Evolutionary conservation across 2,329 filamentous ascomycete genomes (phyloP).

Genomic region (Fusarium solani-melongenae): DNA sequence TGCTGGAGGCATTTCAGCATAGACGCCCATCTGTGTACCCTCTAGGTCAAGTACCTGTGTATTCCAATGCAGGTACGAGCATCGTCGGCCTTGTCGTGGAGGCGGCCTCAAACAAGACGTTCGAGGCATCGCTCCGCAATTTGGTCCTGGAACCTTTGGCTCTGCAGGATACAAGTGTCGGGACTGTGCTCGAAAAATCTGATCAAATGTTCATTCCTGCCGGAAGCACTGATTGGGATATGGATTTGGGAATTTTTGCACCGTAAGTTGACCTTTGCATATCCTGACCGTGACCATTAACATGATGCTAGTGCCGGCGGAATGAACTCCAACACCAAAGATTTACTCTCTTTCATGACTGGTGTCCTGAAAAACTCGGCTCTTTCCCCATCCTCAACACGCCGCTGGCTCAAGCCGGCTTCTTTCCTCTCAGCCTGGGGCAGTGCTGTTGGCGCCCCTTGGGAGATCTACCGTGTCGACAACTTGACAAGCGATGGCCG

Average conservation of each 20-base stretch:
- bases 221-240: neutral
- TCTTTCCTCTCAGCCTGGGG: constrained; percentile 7
- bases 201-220: neutral
- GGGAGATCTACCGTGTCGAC: constrained; percentile 15
- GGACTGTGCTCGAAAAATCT: fast-evolving
- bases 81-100: neutral
- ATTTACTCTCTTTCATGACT: constrained; percentile 2
- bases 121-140: neutral
- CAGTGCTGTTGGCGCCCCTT: neutral
- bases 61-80: constrained; percentile 3
- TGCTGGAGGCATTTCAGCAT: neutral
- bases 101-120: neutral
- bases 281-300: neutral
- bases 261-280: neutral
- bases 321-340: neutral
- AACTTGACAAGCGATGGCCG: constrained; percentile 1
- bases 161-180: neutral
- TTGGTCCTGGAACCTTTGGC: neutral
- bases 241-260: constrained; percentile 1
- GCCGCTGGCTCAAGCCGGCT: neutral
- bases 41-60: neutral
- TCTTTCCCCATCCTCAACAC: neutral
- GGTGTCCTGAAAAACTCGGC: neutral
- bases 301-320: neutral
- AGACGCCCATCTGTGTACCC: neutral